These are phyloP conservation scores for Bonia amplexicaulis DNA, from an alignment of 176 grass and related monocot species.

Conservation along the genomic window DNA sequence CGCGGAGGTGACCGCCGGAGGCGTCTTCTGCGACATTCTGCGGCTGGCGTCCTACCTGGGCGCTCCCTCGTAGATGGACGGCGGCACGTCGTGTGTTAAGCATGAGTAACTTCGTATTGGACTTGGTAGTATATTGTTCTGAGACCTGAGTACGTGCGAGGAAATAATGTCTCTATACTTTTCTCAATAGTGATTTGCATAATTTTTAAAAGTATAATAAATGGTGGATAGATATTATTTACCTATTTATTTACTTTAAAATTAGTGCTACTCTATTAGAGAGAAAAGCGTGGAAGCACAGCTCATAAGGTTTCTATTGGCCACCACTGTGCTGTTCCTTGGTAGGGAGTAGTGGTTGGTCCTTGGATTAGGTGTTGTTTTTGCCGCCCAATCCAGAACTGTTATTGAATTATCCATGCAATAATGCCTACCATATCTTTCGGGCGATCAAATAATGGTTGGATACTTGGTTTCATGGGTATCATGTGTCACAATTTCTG, in stretches of 20 bases:
- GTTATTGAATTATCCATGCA: neutral
- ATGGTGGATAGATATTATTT: too few relatives aligned
- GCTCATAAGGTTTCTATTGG: neutral
- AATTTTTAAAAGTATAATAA: too few relatives aligned
- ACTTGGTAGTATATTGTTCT: constrained; percentile 24
- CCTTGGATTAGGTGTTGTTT: neutral
- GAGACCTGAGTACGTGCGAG: constrained; percentile 9
- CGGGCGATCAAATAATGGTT: neutral
- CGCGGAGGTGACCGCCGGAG: constrained; percentile 81
- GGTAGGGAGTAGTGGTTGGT: neutral
- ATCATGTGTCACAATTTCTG: neutral
- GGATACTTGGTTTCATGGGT: neutral
- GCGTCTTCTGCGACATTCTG: constrained; percentile 87
- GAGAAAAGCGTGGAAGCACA: too few relatives aligned
- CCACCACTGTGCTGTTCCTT: neutral
- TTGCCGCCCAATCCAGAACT: neutral
- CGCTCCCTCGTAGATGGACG: constrained; percentile 54
- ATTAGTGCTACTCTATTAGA: too few relatives aligned
- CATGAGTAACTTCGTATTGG: neutral
- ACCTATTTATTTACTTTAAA: too few relatives aligned
- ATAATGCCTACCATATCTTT: neutral
- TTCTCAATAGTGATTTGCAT: too few relatives aligned
- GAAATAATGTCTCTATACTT: constrained; percentile 19
- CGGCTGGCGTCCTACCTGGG: constrained; percentile 87
- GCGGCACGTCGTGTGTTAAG: neutral